Percentiles rank a stretch among this genome's conserved stretches.
Conservation (phyloP, 78 protist species). For the Monocercomonoides exilis region DNA sequence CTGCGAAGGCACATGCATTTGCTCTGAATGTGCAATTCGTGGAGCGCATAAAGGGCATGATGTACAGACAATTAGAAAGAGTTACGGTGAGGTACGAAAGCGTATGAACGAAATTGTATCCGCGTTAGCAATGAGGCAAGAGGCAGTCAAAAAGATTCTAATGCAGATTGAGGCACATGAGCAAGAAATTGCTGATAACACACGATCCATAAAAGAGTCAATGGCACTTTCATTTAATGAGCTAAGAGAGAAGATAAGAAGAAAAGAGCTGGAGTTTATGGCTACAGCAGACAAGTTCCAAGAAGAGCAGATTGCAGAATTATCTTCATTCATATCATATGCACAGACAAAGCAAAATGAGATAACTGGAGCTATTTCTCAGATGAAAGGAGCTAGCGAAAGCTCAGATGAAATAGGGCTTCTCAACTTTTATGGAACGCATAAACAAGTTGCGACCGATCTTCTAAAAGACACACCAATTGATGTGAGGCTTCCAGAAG, state of each 20-base stretch:
- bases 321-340: background rate
- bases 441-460: background rate
- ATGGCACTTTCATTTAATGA: background rate
- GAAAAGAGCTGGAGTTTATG: background rate
- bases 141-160: background rate
- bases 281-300: background rate
- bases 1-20: constrained; percentile 1
- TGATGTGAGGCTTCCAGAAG: background rate
- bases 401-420: background rate
- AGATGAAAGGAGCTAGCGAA: background rate
- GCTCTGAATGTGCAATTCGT: constrained; percentile 2
- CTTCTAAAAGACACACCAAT: background rate
- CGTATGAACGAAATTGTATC: background rate
- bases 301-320: background rate
- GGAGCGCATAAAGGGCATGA: background rate
- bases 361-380: background rate
- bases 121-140: background rate
- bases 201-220: constrained; percentile 12
- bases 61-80: background rate
- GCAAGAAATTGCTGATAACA: background rate
- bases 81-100: background rate
- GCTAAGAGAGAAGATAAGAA: background rate
- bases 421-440: background rate
- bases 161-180: background rate
- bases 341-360: background rate